Evolutionary conservation across 192 early-diverging fungal genomes (phyloP), one percentile per base, ranked within the genome.

Genomic region (Coemansia aciculifera): DNA sequence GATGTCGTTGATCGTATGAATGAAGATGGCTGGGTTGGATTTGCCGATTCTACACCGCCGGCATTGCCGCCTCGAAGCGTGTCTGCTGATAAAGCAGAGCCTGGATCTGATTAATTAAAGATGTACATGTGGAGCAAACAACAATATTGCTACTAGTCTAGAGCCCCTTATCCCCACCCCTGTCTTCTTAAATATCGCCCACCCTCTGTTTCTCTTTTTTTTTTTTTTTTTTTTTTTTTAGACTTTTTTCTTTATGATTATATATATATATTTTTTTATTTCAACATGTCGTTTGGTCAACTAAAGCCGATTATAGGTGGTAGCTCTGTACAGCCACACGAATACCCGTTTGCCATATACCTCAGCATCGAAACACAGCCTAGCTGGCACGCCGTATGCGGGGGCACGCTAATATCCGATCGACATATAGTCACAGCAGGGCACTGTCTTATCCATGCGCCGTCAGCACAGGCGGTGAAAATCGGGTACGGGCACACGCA

Each of bases 351-450:
- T 49, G 78, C 67, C 5, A 77, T 74, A 21, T 76, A 77, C 24
- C 64, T 85, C 21, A 72, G 61, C 57, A 71, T 85, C 3, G 67
- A 74, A 21, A 77, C 70, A 8, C 62, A 77, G n/a, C 67, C 71
- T 10, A 74, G 56, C 43, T 75, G 74, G 69, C 73, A 75, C 24
- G 81, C 76, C 0, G 77, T 79, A 3, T 85, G 84, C 36, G 84
- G 80, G 7, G 75, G 81, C 9, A 72, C 81, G 11, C 64, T 85
- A 7, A 31, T 85, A 13, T 79, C 80, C 1, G 11, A 46, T 10
- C 40, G 52, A 2, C 75, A 77, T 64, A 65, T 85, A 1, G 57
- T 85, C 10, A 85, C 84, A 0, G 84, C 84, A 1, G 84, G 68
- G 0, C 84, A 85, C 63, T 85, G 84, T 52, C 66, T 85, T 5